Percentiles rank a stretch among this genome's conserved stretches.
Conservation (phyloP, 1,284 basidiomycete genomes). For the Meira nashicola region DNA sequence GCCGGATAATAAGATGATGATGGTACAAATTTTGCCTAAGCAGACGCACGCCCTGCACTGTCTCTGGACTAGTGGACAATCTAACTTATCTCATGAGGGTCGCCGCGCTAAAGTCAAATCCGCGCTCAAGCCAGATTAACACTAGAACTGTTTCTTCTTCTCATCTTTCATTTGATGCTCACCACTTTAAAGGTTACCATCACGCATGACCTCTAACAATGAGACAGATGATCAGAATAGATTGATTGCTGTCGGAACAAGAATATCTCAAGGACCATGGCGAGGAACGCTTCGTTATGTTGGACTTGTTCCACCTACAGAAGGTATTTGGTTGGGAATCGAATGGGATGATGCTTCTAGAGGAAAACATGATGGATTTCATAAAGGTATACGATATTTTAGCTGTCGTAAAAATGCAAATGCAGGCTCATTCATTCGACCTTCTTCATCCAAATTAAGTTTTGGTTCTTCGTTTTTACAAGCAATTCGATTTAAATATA, state of each 20-base stretch:
- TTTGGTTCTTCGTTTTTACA: conserved; percentile 63
- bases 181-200: too few species aligned
- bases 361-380: conserved; percentile 77
- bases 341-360: conserved; percentile 84
- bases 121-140: background rate
- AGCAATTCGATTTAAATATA: conserved; percentile 59
- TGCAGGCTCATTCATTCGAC: conserved; percentile 39
- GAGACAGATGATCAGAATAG: background rate
- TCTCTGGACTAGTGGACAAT: too few species aligned
- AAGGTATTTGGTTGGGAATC: conserved; percentile 78
- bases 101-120: background rate
- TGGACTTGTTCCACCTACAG: conserved; percentile 65
- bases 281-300: conserved; percentile 64
- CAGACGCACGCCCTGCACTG: too few species aligned
- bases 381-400: conserved; percentile 73
- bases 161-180: background rate
- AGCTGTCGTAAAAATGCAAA: background rate
- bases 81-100: too few species aligned
- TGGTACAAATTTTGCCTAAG: too few species aligned
- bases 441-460: conserved; percentile 23
- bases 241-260: conserved; percentile 19
- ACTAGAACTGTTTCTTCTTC: background rate
- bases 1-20: too few species aligned
- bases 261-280: conserved; percentile 28
- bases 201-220: too few species aligned